Base-by-base conservation (phyloP, 768 basidiomycete genomes). In the Terana coerulea region DNA sequence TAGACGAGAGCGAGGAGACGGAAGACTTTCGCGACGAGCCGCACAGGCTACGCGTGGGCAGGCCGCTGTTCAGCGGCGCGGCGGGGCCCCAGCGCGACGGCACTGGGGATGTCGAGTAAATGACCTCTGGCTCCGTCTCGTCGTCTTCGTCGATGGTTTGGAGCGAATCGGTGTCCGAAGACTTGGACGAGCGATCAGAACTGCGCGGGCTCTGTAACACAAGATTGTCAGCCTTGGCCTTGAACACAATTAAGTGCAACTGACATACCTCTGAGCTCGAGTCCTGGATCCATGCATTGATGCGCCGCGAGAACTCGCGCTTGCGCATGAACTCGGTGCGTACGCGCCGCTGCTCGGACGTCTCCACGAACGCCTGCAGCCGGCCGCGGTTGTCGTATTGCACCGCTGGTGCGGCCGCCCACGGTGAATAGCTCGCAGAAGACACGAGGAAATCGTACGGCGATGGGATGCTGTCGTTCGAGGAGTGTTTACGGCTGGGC, bases 321-420 rank as follows among this genome's bases (percentile, higher is more conserved):
- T 67, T 71, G 47, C 75, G 74, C 37, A 78, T 61, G 57, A 81
- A 79, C n/a, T 76, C 77, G 52, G 73, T 67, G 55, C 79, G 78
- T 52, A 77, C 75, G 42, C 69, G 69, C 22, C 78, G 67, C 64
- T 82, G 80, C 1, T 70, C 60, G 21, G 64, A 60, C 1, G 72
- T 73, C 64, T 81, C 80, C 26, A 68, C 46, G 51, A 70, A 80
- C 30, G 61, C 65, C 52, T 70, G 61, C 62, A 76, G 77, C 28
- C 78, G 68, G 28, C 76, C 76, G 14, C 66, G 72, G 12, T 64
- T 28, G 64, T 79, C 76, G 65, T 56, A 56, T 34, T 30, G 31
- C 22, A 51, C 53, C 21, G 41, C 12, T 19, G 5, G 8, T 30
- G 25, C 22, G 15, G 22, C 37, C 37, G 31, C 19, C 28, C 41